Base-by-base conservation (phyloP, 2,329 filamentous ascomycete species). In the Lachnum nothofagi region DNA sequence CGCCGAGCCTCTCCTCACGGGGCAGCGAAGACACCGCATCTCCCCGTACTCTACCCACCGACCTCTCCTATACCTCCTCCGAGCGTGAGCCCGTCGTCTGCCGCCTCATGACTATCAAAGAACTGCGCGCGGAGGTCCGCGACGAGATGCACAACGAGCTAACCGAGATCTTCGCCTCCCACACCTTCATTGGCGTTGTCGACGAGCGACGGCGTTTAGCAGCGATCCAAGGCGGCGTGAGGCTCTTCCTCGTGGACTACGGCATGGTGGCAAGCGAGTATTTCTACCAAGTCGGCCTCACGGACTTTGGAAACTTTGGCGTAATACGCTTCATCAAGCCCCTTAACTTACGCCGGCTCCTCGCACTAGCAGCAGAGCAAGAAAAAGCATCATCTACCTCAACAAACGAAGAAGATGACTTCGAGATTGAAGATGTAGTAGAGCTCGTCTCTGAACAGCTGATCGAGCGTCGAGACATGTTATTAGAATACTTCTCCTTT, bases 261-360 rank as follows among this genome's bases (percentile, higher is more conserved):
- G 93, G 90, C 9, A 83, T 91, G 65, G 72, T 87, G 1, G 87
- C 82, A 65, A 86, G 83, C 53, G 91, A 97, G 60, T 94, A 91
- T 66, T 94, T 97, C 67, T 98, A 98, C 70, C 93, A 98, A 69
- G 72, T 97, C 17, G 91, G 90, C 0, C 77, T 98, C 29, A 95
- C 90, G 0, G 90, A 98, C 63, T 98, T 98, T 68, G 89, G 86
- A 1, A 98, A 98, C 65, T 96, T 95, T 62, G 93, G 93, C 2
- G 68, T 75, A 19, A 90, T 98, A 50, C 82, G 80, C 9, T 89
- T 98, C 60, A 79, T 82, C 42, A 87, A 89, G 2, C 78, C 89
- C 0, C 76, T 96, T 1, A 75, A 82, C 49, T 70, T 98, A 4
- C 71, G 75, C 4, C 80, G 86, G 48, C 68, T 97, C 5, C 75